Evolutionary conservation across 1,284 basidiomycete species (phyloP).

Genomic region (Heterobasidion irregulare): DNA sequence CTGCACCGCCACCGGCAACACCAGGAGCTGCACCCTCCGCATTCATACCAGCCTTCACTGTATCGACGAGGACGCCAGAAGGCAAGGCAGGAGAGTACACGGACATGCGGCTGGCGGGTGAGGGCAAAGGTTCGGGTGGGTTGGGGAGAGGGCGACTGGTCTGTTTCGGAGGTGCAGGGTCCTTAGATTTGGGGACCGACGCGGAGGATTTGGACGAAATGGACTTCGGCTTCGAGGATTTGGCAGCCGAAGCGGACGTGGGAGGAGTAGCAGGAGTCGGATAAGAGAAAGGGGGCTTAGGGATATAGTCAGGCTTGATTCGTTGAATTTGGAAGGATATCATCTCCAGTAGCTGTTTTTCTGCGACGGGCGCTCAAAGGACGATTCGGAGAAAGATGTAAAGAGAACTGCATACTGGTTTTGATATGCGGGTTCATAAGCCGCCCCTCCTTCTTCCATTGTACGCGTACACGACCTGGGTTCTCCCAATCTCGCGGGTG

Average conservation of each 20-base stretch:
- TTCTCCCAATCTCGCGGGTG: slow-evolving; percentile 98
- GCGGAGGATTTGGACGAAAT: slow-evolving; percentile 17
- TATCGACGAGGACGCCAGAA: slow-evolving; percentile 65
- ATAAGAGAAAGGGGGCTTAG: slow-evolving; percentile 52
- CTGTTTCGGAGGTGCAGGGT: slow-evolving; percentile 25
- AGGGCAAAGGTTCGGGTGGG: slow-evolving; percentile 48
- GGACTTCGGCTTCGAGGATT: slow-evolving; percentile 17
- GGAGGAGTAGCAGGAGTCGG: slow-evolving; percentile 5
- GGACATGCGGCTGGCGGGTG: slow-evolving; percentile 46
- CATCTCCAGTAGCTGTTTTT: slow-evolving; percentile 77
- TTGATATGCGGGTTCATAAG: slow-evolving; percentile 66
- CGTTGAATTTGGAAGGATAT: slow-evolving; percentile 71
- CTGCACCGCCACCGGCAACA: slow-evolving; percentile 25
- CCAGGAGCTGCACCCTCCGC: slow-evolving; percentile 37
- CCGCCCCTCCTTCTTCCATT: slow-evolving; percentile 78
- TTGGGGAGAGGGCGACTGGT: slow-evolving; percentile 33
- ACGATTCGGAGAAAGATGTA: background rate
- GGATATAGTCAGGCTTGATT: slow-evolving; percentile 63
- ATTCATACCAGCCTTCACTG: slow-evolving; percentile 74
- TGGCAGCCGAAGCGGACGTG: slow-evolving; percentile 1
- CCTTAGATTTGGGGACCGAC: slow-evolving; percentile 16
- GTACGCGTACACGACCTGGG: slow-evolving; percentile 86
- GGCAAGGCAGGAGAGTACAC: slow-evolving; percentile 65
- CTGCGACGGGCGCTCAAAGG: slow-evolving; percentile 29
- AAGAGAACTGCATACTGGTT: slow-evolving; percentile 55